A percentile compares a stretch with the other conserved stretches of the same genome.
Conservation (phyloP, 257 asterid genomes). For the Apocynum venetum region DNA sequence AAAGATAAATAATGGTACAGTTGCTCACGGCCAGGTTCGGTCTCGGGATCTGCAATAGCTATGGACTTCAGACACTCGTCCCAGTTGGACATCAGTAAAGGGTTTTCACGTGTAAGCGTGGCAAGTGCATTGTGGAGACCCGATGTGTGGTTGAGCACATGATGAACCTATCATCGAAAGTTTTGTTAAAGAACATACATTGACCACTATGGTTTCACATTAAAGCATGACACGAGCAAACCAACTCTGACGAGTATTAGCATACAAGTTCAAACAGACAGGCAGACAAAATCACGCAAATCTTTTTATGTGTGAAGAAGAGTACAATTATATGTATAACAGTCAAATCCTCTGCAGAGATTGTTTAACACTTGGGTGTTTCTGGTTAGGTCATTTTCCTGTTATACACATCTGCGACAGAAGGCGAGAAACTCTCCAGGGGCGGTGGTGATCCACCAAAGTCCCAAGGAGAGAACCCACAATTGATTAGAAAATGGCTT, state of each 20-base stretch:
- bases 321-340: no score
- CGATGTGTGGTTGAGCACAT: slow-evolving; percentile 95
- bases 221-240: not conserved
- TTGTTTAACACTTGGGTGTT: no score
- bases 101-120: slow-evolving; percentile 60
- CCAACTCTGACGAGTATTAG: not conserved
- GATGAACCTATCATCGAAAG: slow-evolving; percentile 66
- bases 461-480: not conserved
- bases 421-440: not conserved
- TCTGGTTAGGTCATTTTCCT: not conserved
- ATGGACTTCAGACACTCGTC: slow-evolving; percentile 70
- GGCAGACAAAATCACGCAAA: not conserved
- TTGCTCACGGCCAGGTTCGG: slow-evolving; percentile 79
- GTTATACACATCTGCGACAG: not conserved
- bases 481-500: not conserved
- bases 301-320: no score
- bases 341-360: no score
- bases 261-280: not conserved
- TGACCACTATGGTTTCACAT: not conserved
- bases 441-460: not conserved
- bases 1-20: slow-evolving; percentile 80
- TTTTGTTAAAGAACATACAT: slow-evolving; percentile 10
- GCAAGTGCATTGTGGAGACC: slow-evolving; percentile 91
- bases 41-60: slow-evolving; percentile 52
- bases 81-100: slow-evolving; percentile 73